Base-by-base conservation (phyloP, 2,329 filamentous ascomycete species). In the Fusarium sacchari region DNA sequence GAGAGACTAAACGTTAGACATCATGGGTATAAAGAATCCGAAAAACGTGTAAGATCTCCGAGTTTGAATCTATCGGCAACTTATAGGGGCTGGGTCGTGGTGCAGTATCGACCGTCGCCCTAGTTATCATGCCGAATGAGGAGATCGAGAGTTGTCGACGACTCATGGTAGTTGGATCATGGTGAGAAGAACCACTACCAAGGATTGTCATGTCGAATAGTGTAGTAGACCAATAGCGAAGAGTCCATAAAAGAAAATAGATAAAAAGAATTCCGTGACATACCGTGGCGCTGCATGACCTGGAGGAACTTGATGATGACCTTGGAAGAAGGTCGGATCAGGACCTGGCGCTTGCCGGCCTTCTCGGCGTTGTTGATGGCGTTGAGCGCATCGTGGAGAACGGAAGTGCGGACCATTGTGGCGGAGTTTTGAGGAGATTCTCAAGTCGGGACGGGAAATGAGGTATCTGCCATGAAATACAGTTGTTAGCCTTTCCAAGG, bases 331-430 rank as follows among this genome's bases (percentile, higher is more conserved):
- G 97, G 96, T 83, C 95, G 92, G 91, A 99, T 98, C 86, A 99
- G 84, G 84, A 98, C 96, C 90, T 99, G 96, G 84, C 96, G 95
- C 93, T 98, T 98, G 89, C 96, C 96, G 81, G 94, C 90, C 93
- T 99, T 98, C 92, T 99, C 97, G 90, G 96, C 96, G 88, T 99
- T 99, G 95, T 99, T 99, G 93, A 99, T 98, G 90, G 92, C 90
- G 87, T 97, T 97, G 83, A 98, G 93, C 85, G 94, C 95, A 93
- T 99, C 96, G 91, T 98, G 97, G 87, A 99, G 95, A 84, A 98
- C 96, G 86, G 95, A 97, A 83, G 96, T 98, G 90, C 94, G 95
- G 88, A 98, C 95, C 96, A 99, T 99, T 85, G 93, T 98, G 91
- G 85, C 91, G 91, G 89, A 89, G 77, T 83, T 81, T 82, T 79